Evolutionary conservation across 768 basidiomycete species (phyloP).

Genomic region (Tylopilus balloui): DNA sequence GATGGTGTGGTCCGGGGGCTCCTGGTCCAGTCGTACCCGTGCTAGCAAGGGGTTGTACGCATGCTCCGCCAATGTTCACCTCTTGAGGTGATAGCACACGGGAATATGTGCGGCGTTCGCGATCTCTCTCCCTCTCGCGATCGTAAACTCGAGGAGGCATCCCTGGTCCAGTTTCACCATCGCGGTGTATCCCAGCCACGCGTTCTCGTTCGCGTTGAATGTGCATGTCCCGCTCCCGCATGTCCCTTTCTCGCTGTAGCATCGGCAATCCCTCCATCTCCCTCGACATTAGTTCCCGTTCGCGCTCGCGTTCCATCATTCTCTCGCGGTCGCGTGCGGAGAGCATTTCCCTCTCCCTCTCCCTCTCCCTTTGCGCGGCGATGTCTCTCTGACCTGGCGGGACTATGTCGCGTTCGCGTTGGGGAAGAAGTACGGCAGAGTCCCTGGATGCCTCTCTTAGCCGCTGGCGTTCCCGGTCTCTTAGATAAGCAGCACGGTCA

Average conservation of each 20-base stretch:
- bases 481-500: constrained; percentile 18
- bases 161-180: constrained; percentile 23
- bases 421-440: constrained; percentile 16
- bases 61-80: constrained; percentile 5
- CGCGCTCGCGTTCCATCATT: constrained; percentile 22
- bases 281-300: constrained; percentile 21
- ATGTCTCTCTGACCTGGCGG: constrained; percentile 18
- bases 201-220: constrained; percentile 28
- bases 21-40: constrained; percentile 17
- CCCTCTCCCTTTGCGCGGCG: constrained; percentile 24
- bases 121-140: constrained; percentile 31
- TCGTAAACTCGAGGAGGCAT: constrained; percentile 24
- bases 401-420: constrained; percentile 23
- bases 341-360: constrained; percentile 22
- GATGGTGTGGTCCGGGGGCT: constrained; percentile 18
- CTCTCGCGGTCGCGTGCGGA: constrained; percentile 22
- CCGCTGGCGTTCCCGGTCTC: constrained; percentile 25
- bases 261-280: constrained; percentile 23
- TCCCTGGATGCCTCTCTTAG: constrained; percentile 19
- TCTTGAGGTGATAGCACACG: constrained; percentile 27
- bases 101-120: constrained; percentile 26
- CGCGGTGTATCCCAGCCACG: constrained; percentile 18
- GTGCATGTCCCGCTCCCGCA: constrained; percentile 26
- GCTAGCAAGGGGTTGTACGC: constrained; percentile 6
- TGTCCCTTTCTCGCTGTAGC: constrained; percentile 24